Percentiles rank a stretch among this genome's conserved stretches.
phyloP scores from a whole-genome alignment of 1,284 basidiomycete genomes.

The Puccinia novopanici region DNA sequence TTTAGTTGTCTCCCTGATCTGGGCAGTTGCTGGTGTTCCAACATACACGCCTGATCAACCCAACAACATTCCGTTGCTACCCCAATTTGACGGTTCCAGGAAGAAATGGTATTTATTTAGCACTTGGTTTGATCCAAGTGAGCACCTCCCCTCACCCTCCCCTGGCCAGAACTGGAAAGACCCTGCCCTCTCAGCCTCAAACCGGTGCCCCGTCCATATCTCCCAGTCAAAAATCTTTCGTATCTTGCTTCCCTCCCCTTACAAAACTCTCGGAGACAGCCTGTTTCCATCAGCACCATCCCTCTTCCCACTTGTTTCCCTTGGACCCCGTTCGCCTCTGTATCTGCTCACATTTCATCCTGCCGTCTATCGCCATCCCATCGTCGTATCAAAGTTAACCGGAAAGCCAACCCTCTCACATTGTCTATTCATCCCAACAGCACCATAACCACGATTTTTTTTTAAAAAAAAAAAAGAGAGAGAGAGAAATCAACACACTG shows the following conservation, averaged over 20 bases:
- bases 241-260: constrained; percentile 4
- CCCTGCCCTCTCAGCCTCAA: constrained; percentile 18
- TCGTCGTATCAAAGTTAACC: not conserved
- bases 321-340: not conserved
- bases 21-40: constrained; percentile 24
- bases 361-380: not conserved
- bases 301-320: not conserved
- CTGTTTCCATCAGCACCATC: not conserved
- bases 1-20: not conserved
- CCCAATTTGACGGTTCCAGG: constrained; percentile 22
- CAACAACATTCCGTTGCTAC: not conserved
- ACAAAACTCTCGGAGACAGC: constrained; percentile 7
- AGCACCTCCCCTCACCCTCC: not conserved
- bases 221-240: constrained; percentile 6
- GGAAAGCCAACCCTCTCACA: not conserved
- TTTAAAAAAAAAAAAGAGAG: too few species aligned
- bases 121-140: not conserved
- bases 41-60: not conserved
- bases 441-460: too few species aligned
- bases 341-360: not conserved
- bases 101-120: not conserved
- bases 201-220: not conserved
- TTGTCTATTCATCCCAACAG: not conserved
- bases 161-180: constrained; percentile 12
- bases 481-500: not conserved